Evolutionary conservation across 306 rosid genomes (phyloP), one percentile per base, ranked within the genome.

Genomic region (Vicia sativa): DNA sequence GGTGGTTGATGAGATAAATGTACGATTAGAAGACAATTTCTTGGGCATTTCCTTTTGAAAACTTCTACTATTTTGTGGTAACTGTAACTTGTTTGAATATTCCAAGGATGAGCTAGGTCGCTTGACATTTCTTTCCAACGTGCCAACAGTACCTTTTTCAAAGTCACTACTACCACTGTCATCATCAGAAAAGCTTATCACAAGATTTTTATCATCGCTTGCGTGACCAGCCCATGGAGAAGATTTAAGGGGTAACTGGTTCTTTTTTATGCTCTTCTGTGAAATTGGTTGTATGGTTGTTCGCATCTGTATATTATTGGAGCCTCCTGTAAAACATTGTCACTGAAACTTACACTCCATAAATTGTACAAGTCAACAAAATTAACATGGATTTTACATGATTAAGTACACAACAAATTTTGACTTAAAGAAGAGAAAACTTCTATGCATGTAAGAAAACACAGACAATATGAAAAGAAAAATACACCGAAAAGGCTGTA

Each of bases 101-200:
- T 59, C 78, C 52, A 60, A 59, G 38, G 76, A 77, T 50, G 88
- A 80, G 71, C 65, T 64, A 23, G 83, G 82, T 31, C 77, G 86
- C 76, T 81, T 90, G 71, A 65, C 67, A 70, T 77, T 68, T 49
- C 67, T 31, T 18, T 63, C 80, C 74, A 73, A 66, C 68, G 74
- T 74, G 68, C 77, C 57, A 45, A 46, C 12, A 39, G 70, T 80
- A 45, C 67, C 65, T 79, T 83, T 67, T 79, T 90, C 98, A 76
- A 81, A 60, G 60, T 87, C 98, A 75, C 93, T 90, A 75, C 93
- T 90, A 28, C 80, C 92, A 84, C 96, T 92, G 56, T 90, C 96
- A 83, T 84, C 89, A 67, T 89, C 98, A n/a, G 96, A 92, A 76
- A 92, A 92, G 79, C 88, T 81, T 78, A 92, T 92, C 62, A 92